Conservation (phyloP, 1,284 basidiomycete species). For the Trichosporon asahii region DNA sequence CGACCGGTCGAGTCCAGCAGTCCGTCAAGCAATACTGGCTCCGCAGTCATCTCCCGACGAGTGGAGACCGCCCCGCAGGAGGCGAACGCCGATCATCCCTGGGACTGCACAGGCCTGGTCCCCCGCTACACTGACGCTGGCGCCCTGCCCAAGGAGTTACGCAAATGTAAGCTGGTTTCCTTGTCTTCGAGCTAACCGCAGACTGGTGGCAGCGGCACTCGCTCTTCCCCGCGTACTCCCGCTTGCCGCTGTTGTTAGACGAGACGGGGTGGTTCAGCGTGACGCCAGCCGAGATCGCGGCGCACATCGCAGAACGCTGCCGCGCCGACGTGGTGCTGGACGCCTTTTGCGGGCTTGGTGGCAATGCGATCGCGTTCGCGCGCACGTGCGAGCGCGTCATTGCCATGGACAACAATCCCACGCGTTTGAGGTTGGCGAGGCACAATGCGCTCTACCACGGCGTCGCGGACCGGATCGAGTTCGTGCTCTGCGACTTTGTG, state of each 20-base stretch:
- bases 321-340: constrained; percentile 68
- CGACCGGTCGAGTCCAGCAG: background rate
- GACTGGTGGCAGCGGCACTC: constrained; percentile 80
- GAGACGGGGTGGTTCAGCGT: constrained; percentile 92
- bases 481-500: constrained; percentile 81
- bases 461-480: constrained; percentile 88
- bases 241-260: constrained; percentile 55
- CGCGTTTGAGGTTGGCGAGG: constrained; percentile 75
- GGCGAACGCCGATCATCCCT: constrained; percentile 36
- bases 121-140: constrained; percentile 62
- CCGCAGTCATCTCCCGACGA: background rate
- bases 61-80: constrained; percentile 14
- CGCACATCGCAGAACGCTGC: constrained; percentile 88
- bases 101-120: constrained; percentile 68
- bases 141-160: constrained; percentile 69
- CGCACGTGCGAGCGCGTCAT: constrained; percentile 91
- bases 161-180: constrained; percentile 66
- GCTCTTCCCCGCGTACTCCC: constrained; percentile 73
- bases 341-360: constrained; percentile 96
- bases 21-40: background rate
- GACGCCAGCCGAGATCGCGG: constrained; percentile 87
- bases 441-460: constrained; percentile 93
- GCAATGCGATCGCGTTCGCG: constrained; percentile 96
- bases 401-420: constrained; percentile 81
- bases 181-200: constrained; percentile 44